Percentiles rank a stretch among this genome's conserved stretches.
phyloP scores from a whole-genome alignment of 2,329 filamentous ascomycete genomes.

The Colletotrichum godetiae region DNA sequence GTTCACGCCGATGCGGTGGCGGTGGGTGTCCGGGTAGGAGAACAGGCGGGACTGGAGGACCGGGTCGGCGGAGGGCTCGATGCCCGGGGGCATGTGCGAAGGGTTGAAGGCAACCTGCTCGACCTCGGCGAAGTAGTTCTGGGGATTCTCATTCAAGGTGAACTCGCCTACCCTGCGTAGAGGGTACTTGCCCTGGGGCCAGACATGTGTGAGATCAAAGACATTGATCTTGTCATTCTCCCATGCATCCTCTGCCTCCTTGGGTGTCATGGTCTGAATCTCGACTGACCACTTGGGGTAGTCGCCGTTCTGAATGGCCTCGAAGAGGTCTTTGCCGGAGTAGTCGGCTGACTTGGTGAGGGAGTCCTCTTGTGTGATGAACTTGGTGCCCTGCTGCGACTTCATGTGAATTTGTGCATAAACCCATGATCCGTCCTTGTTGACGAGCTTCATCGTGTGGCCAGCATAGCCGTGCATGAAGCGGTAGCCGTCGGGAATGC shows the following conservation, averaged over 20 bases:
- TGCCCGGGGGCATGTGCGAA: slow-evolving; percentile 71
- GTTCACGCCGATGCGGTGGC: slow-evolving; percentile 68
- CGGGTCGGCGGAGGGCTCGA: slow-evolving; percentile 67
- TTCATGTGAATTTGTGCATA: slow-evolving; percentile 64
- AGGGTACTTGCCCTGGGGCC: slow-evolving; percentile 71
- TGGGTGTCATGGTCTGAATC: slow-evolving; percentile 64
- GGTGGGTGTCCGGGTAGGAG: slow-evolving; percentile 65
- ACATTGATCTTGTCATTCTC: slow-evolving; percentile 55
- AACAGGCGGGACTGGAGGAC: slow-evolving; percentile 66
- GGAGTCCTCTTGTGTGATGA: slow-evolving; percentile 53
- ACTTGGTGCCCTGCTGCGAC: slow-evolving; percentile 57
- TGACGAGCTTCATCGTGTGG: slow-evolving; percentile 61
- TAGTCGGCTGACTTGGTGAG: slow-evolving; percentile 63
- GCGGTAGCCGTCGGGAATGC: slow-evolving; percentile 58
- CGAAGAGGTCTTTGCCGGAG: slow-evolving; percentile 48
- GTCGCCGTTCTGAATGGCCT: slow-evolving; percentile 56
- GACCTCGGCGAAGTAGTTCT: slow-evolving; percentile 77
- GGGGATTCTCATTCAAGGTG: slow-evolving; percentile 71
- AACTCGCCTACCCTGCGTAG: slow-evolving; percentile 70
- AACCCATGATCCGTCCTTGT: slow-evolving; percentile 57
- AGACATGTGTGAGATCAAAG: slow-evolving; percentile 68
- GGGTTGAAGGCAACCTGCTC: slow-evolving; percentile 77
- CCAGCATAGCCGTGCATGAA: slow-evolving; percentile 58
- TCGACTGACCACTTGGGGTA: slow-evolving; percentile 63
- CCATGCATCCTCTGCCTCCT: slow-evolving; percentile 54